Base-by-base conservation (phyloP, 768 basidiomycete species). In the Serendipita sp. region DNA sequence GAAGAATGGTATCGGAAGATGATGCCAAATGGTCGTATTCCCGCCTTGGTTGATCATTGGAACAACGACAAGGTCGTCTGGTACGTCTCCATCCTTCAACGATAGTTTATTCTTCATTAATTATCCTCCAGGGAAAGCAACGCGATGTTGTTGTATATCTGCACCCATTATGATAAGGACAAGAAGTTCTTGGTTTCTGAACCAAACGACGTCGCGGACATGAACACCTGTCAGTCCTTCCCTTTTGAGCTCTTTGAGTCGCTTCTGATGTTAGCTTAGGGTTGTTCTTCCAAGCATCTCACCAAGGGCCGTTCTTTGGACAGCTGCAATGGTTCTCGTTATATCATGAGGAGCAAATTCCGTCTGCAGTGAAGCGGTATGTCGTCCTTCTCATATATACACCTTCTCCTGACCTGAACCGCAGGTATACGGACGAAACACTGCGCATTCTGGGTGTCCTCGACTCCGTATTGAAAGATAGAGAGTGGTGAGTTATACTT, bases 281-380 rank as follows among this genome's bases (percentile, higher is more conserved):
- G 67, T 68, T 70, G 51, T 70, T 69, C 64, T 70, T 66, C 66
- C 65, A 68, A 63, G 48, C 65, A 18, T 67, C 66, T 5, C 66
- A 66, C 8, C 66, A 68, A 41, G 68, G 69, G 0, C 66, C 69
- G 0, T 68, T 67, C 64, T 69, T 65, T 63, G 68, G 64, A 10
- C 67, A 70, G 44, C 64, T 63, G 2, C 66, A 66, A 0, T 69
- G 69, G 66, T 70, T 70, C 68, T 65, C 54, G 47, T 65, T 69
- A 37, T 69, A 66, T 66, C 37, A 67, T 65, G 45, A 67, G 66
- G 67, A 66, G 66, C 34, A 56, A 51, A 62, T 67, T 18, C 66
- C 64, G 0, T 60, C 58, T 62, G 66, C 38, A 24, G 28, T 60
- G 11, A 8, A 32, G 10, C 28, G 56, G 37, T 60, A 10, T 8